These are phyloP conservation scores for Clonostachys chloroleuca DNA, from an alignment of 2,329 filamentous ascomycete species.

Conservation along the genomic window DNA sequence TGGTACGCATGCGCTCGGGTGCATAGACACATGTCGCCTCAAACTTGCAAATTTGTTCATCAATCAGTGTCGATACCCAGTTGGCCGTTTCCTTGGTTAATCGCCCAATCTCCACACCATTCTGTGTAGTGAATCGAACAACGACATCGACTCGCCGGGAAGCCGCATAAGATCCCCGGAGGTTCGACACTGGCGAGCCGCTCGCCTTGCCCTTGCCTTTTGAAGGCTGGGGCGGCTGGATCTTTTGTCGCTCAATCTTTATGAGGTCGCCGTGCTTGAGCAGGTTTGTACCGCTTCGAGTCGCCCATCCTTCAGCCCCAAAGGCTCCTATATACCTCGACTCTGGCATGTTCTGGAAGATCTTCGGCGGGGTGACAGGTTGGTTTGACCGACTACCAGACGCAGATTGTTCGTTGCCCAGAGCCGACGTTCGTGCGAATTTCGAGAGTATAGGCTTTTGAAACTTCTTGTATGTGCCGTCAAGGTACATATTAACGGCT, in stretches of 20 bases:
- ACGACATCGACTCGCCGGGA: conserved; percentile 76
- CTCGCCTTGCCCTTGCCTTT: conserved; percentile 38
- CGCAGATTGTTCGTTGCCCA: not conserved
- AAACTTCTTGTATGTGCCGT: conserved; percentile 59
- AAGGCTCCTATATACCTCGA: conserved; percentile 83
- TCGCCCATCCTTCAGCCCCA: conserved; percentile 89
- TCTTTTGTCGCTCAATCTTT: conserved; percentile 80
- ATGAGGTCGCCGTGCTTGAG: conserved; percentile 80
- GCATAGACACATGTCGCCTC: conserved; percentile 87
- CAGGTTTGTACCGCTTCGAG: conserved; percentile 71
- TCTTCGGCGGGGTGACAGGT: conserved; percentile 8
- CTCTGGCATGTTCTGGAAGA: conserved; percentile 17
- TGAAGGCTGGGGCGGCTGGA: conserved; percentile 50
- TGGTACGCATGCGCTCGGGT: conserved; percentile 78
- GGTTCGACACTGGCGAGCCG: conserved; percentile 16
- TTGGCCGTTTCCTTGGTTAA: conserved; percentile 81
- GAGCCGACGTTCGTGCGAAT: not conserved
- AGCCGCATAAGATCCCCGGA: conserved; percentile 37
- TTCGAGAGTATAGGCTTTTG: conserved; percentile 12
- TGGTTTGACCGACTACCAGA: not conserved
- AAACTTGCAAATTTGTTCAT: conserved; percentile 84
- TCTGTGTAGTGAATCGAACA: conserved; percentile 81
- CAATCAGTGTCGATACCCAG: conserved; percentile 90
- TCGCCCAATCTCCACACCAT: conserved; percentile 79
- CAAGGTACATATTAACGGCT: conserved; percentile 67